Evolutionary conservation across 768 basidiomycete species (phyloP).

Genomic region (Clavulina sp.): DNA sequence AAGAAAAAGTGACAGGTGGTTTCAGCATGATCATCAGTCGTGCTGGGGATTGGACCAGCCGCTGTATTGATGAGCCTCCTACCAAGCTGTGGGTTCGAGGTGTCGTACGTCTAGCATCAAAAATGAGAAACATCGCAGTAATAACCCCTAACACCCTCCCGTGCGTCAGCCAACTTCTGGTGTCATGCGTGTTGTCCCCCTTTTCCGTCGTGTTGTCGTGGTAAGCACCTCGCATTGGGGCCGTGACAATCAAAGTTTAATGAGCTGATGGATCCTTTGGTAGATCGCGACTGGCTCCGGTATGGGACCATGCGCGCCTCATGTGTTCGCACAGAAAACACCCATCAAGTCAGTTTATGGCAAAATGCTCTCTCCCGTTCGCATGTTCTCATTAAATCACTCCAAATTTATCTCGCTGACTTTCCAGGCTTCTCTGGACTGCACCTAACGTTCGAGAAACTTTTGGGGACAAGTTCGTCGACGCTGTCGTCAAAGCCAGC

Average conservation of each 20-base stretch:
- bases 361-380: no score
- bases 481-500: constrained; percentile 30
- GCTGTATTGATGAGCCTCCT: constrained; percentile 36
- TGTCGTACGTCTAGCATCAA: constrained; percentile 19
- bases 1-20: constrained; percentile 27
- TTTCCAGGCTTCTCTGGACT: background rate
- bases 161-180: constrained; percentile 7
- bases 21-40: constrained; percentile 40
- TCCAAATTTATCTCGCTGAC: constrained; percentile 24
- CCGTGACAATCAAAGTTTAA: no score
- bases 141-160: background rate
- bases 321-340: background rate
- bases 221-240: no score
- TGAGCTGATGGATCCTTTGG: no score
- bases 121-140: no score
- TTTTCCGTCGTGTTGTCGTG: constrained; percentile 10
- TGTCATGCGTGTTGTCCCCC: constrained; percentile 9
- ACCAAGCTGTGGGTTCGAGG: constrained; percentile 41
- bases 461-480: constrained; percentile 43
- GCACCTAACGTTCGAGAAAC: constrained; percentile 27
- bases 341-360: background rate
- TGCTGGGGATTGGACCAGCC: constrained; percentile 43
- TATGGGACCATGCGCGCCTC: background rate
- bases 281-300: no score
- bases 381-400: constrained; percentile 42